Evolutionary conservation across 1,139 yeast species (phyloP).

Genomic region (Hansenula lynferdii): DNA sequence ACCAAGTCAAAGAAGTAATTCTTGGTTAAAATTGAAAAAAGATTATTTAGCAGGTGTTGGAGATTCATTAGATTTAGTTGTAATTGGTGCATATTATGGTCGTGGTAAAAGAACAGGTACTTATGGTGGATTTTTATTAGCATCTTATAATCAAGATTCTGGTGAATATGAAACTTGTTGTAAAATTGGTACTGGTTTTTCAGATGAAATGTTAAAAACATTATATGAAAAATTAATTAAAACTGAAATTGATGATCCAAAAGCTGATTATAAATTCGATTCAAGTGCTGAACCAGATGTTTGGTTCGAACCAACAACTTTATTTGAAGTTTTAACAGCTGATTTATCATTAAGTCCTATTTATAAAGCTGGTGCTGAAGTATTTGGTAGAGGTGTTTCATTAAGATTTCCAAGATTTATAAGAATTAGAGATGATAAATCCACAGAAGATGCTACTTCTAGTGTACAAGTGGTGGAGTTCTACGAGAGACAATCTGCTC

Average conservation of each 20-base stretch:
- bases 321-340: constrained; percentile 93
- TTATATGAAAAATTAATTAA: constrained; percentile 60
- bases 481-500: constrained; percentile 62
- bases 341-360: constrained; percentile 90
- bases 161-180: constrained; percentile 95
- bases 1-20: constrained; percentile 91
- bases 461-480: constrained; percentile 89
- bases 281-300: constrained; percentile 80
- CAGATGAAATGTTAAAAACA: constrained; percentile 71
- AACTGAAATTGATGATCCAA: constrained; percentile 64
- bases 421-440: constrained; percentile 82
- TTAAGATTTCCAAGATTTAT: constrained; percentile 89
- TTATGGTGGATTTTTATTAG: constrained; percentile 91
- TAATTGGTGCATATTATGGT: constrained; percentile 91
- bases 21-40: constrained; percentile 93
- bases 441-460: constrained; percentile 83
- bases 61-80: constrained; percentile 90
- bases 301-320: constrained; percentile 87
- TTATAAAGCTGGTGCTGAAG: constrained; percentile 80
- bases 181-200: constrained; percentile 96
- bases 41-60: constrained; percentile 95
- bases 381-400: constrained; percentile 83
- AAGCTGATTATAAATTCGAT: constrained; percentile 68
- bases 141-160: constrained; percentile 82
- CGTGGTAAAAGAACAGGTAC: constrained; percentile 92